Conservation (phyloP, 805 yeast species). For the Spencermartinsiella europaea region DNA sequence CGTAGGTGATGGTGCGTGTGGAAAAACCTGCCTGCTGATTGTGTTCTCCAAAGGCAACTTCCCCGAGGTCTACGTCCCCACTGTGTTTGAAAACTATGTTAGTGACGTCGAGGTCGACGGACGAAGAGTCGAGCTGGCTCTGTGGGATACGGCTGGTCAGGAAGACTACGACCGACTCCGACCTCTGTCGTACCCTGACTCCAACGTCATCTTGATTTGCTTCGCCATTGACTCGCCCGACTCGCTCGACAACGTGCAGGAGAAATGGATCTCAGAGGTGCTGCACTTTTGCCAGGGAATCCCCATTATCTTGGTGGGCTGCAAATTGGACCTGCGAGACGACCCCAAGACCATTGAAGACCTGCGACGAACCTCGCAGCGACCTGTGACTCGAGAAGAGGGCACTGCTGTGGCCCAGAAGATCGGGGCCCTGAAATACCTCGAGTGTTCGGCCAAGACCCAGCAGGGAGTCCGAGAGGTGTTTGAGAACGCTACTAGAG, state of each 20-base stretch:
- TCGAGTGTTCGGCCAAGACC: slow-evolving; percentile 90
- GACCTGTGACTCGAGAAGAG: slow-evolving; percentile 76
- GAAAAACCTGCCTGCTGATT: slow-evolving; percentile 87
- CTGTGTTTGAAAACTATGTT: slow-evolving; percentile 95
- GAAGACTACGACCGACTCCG: slow-evolving; percentile 94
- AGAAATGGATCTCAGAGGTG: slow-evolving; percentile 93
- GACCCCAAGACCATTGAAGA: slow-evolving; percentile 73
- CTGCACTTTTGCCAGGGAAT: slow-evolving; percentile 91
- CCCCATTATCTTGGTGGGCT: slow-evolving; percentile 87
- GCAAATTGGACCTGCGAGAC: slow-evolving; percentile 83
- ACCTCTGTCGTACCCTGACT: slow-evolving; percentile 88
- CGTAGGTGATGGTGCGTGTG: slow-evolving; percentile 98
- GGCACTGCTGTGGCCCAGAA: slow-evolving; percentile 84
- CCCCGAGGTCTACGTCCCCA: slow-evolving; percentile 93
- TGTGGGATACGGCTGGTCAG: slow-evolving; percentile 99
- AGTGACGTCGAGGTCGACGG: slow-evolving; percentile 93
- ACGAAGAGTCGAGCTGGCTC: slow-evolving; percentile 85
- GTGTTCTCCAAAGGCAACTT: slow-evolving; percentile 81
- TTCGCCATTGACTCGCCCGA: slow-evolving; percentile 89
- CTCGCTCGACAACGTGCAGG: slow-evolving; percentile 88
- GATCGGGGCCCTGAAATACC: slow-evolving; percentile 80
- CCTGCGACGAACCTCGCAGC: slow-evolving; percentile 67
- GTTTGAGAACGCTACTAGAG: slow-evolving; percentile 88
- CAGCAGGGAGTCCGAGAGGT: slow-evolving; percentile 92
- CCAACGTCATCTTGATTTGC: slow-evolving; percentile 87